Conservation (phyloP, 768 basidiomycete species). For the Tephrocybe sp. region DNA sequence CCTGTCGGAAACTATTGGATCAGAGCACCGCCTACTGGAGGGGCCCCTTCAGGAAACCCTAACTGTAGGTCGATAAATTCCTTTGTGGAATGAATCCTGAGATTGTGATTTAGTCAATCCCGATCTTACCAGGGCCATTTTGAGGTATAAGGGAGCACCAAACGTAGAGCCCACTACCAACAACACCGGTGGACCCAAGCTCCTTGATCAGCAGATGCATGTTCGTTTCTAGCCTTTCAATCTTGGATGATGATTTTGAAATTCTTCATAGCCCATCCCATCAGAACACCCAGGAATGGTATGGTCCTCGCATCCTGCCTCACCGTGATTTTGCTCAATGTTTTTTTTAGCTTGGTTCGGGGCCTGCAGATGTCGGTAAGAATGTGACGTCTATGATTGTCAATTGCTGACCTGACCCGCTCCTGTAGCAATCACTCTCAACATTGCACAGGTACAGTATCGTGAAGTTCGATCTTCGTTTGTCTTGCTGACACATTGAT, state of each 20-base stretch:
- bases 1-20: conserved; percentile 46
- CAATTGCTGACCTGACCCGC: background rate
- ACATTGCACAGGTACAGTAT: conserved; percentile 18
- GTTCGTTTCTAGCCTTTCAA: conserved; percentile 7
- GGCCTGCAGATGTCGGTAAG: conserved; percentile 20
- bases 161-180: conserved; percentile 24
- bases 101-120: conserved; percentile 16
- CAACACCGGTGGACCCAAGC: conserved; percentile 15
- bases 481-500: background rate
- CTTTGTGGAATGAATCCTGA: background rate
- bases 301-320: background rate
- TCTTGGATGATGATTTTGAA: background rate
- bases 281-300: conserved; percentile 17
- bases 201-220: conserved; percentile 24
- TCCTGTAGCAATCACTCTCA: conserved; percentile 18
- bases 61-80: conserved; percentile 17
- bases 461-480: background rate
- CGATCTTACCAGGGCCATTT: conserved; percentile 28
- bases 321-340: background rate
- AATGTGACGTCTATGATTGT: background rate
- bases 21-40: conserved; percentile 27
- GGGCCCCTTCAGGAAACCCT: conserved; percentile 19
- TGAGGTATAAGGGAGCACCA: conserved; percentile 31
- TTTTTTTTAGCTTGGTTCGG: conserved; percentile 15
- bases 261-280: conserved; percentile 14